Evolutionary conservation across 1,139 yeast genomes (phyloP).

Genomic region (Sugiyamaella novakii): DNA sequence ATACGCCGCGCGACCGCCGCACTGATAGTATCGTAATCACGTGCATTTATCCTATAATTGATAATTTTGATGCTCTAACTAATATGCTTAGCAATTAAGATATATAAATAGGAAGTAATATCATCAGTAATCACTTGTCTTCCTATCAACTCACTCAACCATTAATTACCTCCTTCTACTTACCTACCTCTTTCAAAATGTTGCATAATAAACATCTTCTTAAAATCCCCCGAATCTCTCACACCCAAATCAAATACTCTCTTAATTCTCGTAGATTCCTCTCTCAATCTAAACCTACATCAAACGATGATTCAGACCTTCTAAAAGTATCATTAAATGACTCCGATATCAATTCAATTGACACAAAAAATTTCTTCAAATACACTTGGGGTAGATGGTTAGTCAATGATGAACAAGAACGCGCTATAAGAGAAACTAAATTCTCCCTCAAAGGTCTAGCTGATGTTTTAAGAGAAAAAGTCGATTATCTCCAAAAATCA

Average conservation of each 20-base stretch:
- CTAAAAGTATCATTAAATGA: slow-evolving; percentile 33
- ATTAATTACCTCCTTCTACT: too few species aligned
- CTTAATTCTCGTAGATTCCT: neutral
- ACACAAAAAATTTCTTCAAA: slow-evolving; percentile 73
- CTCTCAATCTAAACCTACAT: neutral
- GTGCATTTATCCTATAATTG: too few species aligned
- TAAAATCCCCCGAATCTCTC: too few species aligned
- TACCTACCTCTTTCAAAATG: too few species aligned
- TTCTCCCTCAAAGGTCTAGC: slow-evolving; percentile 78
- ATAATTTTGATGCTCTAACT: too few species aligned
- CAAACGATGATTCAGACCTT: slow-evolving; percentile 21
- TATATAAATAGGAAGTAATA: too few species aligned
- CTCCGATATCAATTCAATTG: slow-evolving; percentile 62
- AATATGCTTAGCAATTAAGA: too few species aligned
- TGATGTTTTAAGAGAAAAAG: slow-evolving; percentile 40
- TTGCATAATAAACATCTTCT: too few species aligned
- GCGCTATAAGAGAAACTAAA: slow-evolving; percentile 73
- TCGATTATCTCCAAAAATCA: slow-evolving; percentile 35
- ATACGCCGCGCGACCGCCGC: too few species aligned
- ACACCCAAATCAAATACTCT: neutral
- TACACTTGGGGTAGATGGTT: slow-evolving; percentile 97
- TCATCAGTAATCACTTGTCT: too few species aligned
- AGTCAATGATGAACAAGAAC: slow-evolving; percentile 70
- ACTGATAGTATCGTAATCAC: too few species aligned
- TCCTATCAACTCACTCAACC: too few species aligned